phyloP scores from a whole-genome alignment of 1,284 basidiomycete genomes.

The Rhodotorula sp. region DNA sequence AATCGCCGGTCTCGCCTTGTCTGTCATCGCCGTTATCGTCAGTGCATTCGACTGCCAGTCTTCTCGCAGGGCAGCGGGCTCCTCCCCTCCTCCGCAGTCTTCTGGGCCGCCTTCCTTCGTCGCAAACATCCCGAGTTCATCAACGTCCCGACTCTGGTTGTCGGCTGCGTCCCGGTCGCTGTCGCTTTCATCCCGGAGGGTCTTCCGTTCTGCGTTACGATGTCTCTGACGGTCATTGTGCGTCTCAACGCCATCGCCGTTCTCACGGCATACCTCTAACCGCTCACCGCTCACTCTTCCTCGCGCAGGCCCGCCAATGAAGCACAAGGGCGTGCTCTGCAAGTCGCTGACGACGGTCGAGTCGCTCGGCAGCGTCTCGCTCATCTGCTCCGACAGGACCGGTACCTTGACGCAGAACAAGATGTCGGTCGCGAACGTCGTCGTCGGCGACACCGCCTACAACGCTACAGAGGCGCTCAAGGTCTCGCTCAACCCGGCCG shows the following conservation, averaged over 20 bases:
- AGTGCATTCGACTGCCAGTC: constrained; percentile 31
- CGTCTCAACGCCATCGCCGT: not conserved
- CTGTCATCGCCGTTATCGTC: constrained; percentile 55
- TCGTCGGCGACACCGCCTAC: not conserved
- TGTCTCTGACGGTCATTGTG: constrained; percentile 56
- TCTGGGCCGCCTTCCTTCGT: constrained; percentile 59
- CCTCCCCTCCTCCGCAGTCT: constrained; percentile 39
- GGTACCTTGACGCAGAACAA: constrained; percentile 56
- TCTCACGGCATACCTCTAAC: too few species aligned
- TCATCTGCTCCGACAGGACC: constrained; percentile 62
- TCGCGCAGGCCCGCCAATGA: constrained; percentile 45
- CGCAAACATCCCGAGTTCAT: constrained; percentile 59
- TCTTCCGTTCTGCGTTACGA: constrained; percentile 53
- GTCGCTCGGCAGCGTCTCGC: constrained; percentile 60
- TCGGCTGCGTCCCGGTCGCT: constrained; percentile 45
- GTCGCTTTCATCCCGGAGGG: constrained; percentile 61
- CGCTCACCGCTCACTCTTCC: too few species aligned
- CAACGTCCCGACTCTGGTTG: constrained; percentile 47
- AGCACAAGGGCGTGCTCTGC: constrained; percentile 61
- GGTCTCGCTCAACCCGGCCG: constrained; percentile 50
- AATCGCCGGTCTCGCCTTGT: constrained; percentile 56
- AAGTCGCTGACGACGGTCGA: constrained; percentile 63
- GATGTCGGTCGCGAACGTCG: constrained; percentile 52
- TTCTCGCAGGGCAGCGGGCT: not conserved
- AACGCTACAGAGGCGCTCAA: constrained; percentile 15